Base-by-base conservation (phyloP, 176 grass and related monocot species). In the Tuctoria greenei region DNA sequence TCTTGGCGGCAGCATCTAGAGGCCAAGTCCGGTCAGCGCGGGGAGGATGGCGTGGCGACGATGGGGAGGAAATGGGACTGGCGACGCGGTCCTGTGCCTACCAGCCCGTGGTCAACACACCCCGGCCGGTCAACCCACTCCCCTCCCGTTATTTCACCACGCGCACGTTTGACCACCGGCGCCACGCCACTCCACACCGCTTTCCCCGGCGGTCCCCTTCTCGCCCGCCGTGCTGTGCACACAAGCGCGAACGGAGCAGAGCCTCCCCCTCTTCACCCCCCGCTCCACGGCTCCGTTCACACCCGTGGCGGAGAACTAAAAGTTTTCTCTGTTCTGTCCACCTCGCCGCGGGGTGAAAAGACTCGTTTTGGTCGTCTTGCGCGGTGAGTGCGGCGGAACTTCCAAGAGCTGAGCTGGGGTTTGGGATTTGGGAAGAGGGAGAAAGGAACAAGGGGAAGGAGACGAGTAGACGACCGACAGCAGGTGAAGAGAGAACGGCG, bases 331-430 rank as follows among this genome's bases (percentile, higher is more conserved):
- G 51, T 21, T 21, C 51, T 54, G 21, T 54, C 51, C 51, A 6
- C 68, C 68, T 55, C 17, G 10, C 69, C 54, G 63, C 64, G 35
- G 23, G 31, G 74, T 80, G 64, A 21, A 23, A 45, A 23, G 65
- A 11, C 54, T 38, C 10, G 64, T n/a, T 71, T 61, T n/a, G 61
- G 61, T 52, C 61, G 61, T 52, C 38, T 43, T 40, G 75, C 75
- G 36, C 54, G 62, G 64, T 34, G 26, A 75, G 46, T n/a, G 65
- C 66, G 45, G 65, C 78, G 57, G 37, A 88, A 79, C 81, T 75
- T 88, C 70, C 76, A 3, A 49, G 75, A 57, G 69, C 63, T 49
- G 46, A 1, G 4, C 31, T 31, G 38, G 69, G 67, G 40, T 10
- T 24, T 40, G 28, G 25, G 58, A 16, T 10, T 24, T 40, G 28